Percentiles rank a stretch among this genome's conserved stretches.
These are phyloP conservation scores for Stagonosporopsis cucurbitacearum DNA, from an alignment of 2,329 filamentous ascomycete species.

Conservation along the genomic window DNA sequence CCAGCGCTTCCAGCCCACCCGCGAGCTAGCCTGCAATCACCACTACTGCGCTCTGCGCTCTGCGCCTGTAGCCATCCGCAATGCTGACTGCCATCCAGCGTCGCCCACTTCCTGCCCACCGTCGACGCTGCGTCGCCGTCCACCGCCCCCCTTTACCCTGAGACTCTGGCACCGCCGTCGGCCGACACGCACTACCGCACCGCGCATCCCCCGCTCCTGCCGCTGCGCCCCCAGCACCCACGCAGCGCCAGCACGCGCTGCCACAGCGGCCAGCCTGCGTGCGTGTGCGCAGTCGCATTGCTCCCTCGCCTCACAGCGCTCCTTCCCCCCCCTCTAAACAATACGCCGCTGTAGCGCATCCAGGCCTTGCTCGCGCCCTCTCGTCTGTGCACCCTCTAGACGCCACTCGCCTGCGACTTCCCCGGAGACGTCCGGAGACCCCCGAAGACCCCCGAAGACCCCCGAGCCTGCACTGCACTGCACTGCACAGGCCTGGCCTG, in stretches of 20 bases:
- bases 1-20: slow-evolving; percentile 36
- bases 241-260: slow-evolving; percentile 19
- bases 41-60: too few species aligned
- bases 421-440: too few species aligned
- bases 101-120: slow-evolving; percentile 25
- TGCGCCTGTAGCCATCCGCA: slow-evolving; percentile 31
- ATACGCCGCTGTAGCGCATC: neutral
- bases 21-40: slow-evolving; percentile 22
- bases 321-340: too few species aligned
- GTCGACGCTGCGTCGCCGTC: slow-evolving; percentile 18
- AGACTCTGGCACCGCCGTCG: too few species aligned
- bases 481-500: neutral
- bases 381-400: slow-evolving; percentile 1
- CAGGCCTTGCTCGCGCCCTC: neutral
- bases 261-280: slow-evolving; percentile 12
- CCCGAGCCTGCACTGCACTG: neutral
- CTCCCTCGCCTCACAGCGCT: neutral
- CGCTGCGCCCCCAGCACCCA: slow-evolving; percentile 15
- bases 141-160: slow-evolving; percentile 34
- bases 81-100: slow-evolving; percentile 42
- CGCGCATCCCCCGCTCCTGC: slow-evolving; percentile 4
- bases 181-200: neutral
- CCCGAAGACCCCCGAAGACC: too few species aligned
- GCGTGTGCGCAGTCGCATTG: slow-evolving; percentile 15
- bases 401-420: neutral